Conservation (phyloP, 148 eudicot genomes). For the Mesembryanthemum crystallinum region DNA sequence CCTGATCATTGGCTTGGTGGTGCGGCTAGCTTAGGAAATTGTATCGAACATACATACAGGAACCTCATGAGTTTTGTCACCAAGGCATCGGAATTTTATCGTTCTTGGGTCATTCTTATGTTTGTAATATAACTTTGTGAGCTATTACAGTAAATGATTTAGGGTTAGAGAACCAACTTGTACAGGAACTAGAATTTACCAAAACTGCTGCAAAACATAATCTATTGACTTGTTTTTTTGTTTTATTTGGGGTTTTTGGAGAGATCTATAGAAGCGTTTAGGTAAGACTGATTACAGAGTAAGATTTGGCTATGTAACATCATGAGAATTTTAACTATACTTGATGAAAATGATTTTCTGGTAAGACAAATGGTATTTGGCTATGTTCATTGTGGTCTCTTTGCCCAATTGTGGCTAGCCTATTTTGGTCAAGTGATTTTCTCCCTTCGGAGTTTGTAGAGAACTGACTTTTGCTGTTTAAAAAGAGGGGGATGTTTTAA, state of each 20-base stretch:
- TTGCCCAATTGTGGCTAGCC: too few species aligned
- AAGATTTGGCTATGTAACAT: background rate
- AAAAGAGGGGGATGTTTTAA: too few species aligned
- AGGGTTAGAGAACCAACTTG: conserved; percentile 22
- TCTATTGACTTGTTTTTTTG: background rate
- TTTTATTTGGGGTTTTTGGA: background rate
- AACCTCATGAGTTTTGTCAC: conserved; percentile 5
- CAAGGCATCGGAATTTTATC: background rate
- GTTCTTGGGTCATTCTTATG: conserved; percentile 11
- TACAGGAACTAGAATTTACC: conserved; percentile 23
- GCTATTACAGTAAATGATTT: conserved; percentile 15
- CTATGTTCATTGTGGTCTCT: too few species aligned
- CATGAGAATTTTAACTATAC: too few species aligned
- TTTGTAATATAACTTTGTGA: conserved; percentile 25
- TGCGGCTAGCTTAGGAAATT: background rate
- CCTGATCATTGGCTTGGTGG: background rate
- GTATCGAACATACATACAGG: conserved; percentile 5
- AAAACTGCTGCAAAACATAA: conserved; percentile 4
- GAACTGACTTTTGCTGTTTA: too few species aligned
- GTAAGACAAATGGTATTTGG: too few species aligned
- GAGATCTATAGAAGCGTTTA: background rate
- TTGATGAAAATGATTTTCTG: too few species aligned
- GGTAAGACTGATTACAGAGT: background rate
- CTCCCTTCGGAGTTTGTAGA: too few species aligned
- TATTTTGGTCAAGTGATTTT: too few species aligned